Conservation (phyloP, 2,329 filamentous ascomycete genomes). For the Beauveria varroae region DNA sequence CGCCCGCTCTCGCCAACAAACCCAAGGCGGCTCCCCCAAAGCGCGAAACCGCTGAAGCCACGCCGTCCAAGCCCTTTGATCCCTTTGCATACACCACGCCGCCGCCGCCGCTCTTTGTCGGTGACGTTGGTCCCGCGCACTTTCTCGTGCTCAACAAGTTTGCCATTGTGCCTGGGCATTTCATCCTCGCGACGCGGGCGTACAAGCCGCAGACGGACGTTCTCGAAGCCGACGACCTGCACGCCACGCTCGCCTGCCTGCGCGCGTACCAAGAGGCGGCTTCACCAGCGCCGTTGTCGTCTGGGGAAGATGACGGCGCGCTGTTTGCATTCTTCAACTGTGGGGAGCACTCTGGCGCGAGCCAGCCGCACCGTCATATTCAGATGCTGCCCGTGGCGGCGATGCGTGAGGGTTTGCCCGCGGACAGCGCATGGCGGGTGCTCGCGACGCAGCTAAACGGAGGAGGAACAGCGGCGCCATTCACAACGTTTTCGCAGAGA, state of each 20-base stretch:
- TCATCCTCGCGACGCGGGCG: constrained; percentile 59
- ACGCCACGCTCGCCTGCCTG: constrained; percentile 54
- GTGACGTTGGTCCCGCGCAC: constrained; percentile 46
- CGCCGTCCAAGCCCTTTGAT: constrained; percentile 40
- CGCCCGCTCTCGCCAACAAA: constrained; percentile 60
- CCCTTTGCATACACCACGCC: constrained; percentile 55
- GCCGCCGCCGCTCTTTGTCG: constrained; percentile 44
- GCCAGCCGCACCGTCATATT: constrained; percentile 64
- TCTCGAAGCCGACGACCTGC: constrained; percentile 53
- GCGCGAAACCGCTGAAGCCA: constrained; percentile 18
- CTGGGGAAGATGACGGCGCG: constrained; percentile 18
- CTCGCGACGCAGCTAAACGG: constrained; percentile 34
- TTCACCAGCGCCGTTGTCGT: neutral
- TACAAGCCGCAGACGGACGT: constrained; percentile 59
- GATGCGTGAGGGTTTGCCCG: constrained; percentile 49
- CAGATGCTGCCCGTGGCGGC: constrained; percentile 60
- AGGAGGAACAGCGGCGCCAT: constrained; percentile 27
- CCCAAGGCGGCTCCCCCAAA: constrained; percentile 40
- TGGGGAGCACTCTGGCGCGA: constrained; percentile 60
- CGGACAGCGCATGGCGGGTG: constrained; percentile 35
- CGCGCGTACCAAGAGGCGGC: constrained; percentile 38
- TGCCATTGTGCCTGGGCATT: constrained; percentile 62
- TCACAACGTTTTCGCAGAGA: constrained; percentile 35
- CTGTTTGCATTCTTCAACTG: constrained; percentile 66
- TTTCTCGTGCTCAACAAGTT: constrained; percentile 69